A percentile compares a stretch with the other conserved stretches of the same genome.
Conservation (phyloP, 352 stramenopile genomes). For the Phytophthora sojae region DNA sequence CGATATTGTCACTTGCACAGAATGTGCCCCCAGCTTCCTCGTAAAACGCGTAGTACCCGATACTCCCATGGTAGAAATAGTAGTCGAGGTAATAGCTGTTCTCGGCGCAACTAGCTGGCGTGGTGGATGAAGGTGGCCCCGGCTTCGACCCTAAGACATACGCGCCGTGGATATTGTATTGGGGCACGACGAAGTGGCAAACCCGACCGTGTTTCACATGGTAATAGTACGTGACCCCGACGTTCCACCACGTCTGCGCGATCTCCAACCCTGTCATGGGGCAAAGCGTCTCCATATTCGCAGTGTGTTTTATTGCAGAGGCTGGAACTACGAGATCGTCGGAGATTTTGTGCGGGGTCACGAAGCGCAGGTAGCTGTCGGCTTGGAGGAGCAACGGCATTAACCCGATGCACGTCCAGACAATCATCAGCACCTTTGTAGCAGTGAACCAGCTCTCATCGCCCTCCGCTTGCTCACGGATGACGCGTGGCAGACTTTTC, state of each 20-base stretch:
- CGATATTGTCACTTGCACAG: constrained; percentile 13
- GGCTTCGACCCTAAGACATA: constrained; percentile 9
- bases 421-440: constrained; percentile 1
- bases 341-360: constrained; percentile 14
- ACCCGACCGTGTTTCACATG: background rate
- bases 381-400: constrained; percentile 16
- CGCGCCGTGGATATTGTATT: constrained; percentile 17
- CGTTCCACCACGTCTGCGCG: constrained; percentile 22
- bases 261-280: constrained; percentile 21
- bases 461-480: background rate
- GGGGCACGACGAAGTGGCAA: constrained; percentile 22
- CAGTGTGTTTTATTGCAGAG: background rate
- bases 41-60: constrained; percentile 20
- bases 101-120: background rate
- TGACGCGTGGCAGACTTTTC: background rate
- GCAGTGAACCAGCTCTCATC: background rate
- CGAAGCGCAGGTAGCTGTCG: constrained; percentile 20
- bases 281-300: constrained; percentile 8
- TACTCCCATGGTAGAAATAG: constrained; percentile 18
- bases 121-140: background rate
- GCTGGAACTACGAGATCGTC: constrained; percentile 9
- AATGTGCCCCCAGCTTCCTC: constrained; percentile 19
- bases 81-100: constrained; percentile 24
- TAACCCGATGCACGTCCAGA: constrained; percentile 15
- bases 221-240: constrained; percentile 23